phyloP scores from a whole-genome alignment of 371 early-diverging fungal species.

The Lichtheimia ornata region DNA sequence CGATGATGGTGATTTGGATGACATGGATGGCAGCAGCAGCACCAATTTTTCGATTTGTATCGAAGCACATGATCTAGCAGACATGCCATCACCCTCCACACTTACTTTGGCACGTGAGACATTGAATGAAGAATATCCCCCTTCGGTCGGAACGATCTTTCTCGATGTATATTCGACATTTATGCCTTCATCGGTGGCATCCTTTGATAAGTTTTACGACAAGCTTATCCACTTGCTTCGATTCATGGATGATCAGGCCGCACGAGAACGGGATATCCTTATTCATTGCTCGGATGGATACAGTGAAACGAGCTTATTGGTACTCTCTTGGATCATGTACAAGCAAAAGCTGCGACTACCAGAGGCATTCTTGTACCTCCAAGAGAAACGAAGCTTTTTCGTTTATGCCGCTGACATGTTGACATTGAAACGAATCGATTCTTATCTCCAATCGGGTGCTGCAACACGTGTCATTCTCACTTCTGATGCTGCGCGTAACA shows the following conservation, averaged over 20 bases:
- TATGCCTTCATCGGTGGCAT: conserved; percentile 12
- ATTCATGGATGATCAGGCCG: conserved; percentile 39
- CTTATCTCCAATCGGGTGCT: background rate
- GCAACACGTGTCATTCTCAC: background rate
- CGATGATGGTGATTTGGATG: conserved; percentile 12
- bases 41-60: conserved; percentile 59
- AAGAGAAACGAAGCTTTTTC: conserved; percentile 61
- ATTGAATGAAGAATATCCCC: conserved; percentile 30
- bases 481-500: background rate
- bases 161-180: conserved; percentile 48
- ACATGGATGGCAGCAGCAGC: conserved; percentile 31
- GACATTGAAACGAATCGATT: conserved; percentile 37
- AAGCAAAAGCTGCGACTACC: conserved; percentile 47
- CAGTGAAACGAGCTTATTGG: conserved; percentile 57
- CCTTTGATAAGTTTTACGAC: conserved; percentile 29
- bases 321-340: conserved; percentile 57
- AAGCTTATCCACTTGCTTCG: conserved; percentile 29
- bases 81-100: conserved; percentile 49
- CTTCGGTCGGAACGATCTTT: conserved; percentile 47
- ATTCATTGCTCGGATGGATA: conserved; percentile 69
- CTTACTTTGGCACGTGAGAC: conserved; percentile 41
- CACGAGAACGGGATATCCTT: conserved; percentile 37
- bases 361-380: conserved; percentile 58
- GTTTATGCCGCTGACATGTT: conserved; percentile 58
- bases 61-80: conserved; percentile 59